A percentile compares a stretch with the other conserved stretches of the same genome.
Conservation (phyloP, 768 basidiomycete genomes). For the Leccinum ochraceum region DNA sequence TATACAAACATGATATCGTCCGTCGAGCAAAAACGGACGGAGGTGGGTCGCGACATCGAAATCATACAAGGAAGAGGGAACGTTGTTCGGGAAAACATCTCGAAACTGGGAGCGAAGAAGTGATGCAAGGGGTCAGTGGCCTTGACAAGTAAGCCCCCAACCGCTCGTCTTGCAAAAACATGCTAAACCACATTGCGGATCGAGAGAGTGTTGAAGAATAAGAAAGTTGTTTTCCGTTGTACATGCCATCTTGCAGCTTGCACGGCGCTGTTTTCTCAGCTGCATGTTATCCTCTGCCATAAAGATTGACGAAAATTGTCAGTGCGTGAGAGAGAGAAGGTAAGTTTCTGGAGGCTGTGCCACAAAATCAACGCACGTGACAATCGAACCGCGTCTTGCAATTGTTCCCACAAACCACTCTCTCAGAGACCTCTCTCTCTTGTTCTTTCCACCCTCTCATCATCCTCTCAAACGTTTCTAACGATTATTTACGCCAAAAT, state of each 20-base stretch:
- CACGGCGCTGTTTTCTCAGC: background rate
- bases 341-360: background rate
- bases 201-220: background rate
- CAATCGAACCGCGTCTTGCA: conserved; percentile 32
- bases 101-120: conserved; percentile 18
- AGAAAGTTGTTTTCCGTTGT: background rate
- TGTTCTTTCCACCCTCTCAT: conserved; percentile 6
- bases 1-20: conserved; percentile 22
- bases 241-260: background rate
- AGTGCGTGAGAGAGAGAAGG: too few species aligned
- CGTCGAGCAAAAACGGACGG: conserved; percentile 23
- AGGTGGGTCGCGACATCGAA: conserved; percentile 22
- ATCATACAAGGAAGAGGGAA: conserved; percentile 18
- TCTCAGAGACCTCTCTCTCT: conserved; percentile 14
- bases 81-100: conserved; percentile 26
- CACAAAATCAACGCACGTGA: conserved; percentile 36
- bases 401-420: conserved; percentile 19
- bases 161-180: background rate
- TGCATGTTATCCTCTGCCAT: background rate
- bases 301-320: too few species aligned
- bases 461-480: conserved; percentile 15
- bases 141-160: background rate
- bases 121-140: background rate
- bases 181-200: background rate
- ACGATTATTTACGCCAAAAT: conserved; percentile 15